Conservation (phyloP, 306 rosid species). For the Begonia peltatifolia region DNA sequence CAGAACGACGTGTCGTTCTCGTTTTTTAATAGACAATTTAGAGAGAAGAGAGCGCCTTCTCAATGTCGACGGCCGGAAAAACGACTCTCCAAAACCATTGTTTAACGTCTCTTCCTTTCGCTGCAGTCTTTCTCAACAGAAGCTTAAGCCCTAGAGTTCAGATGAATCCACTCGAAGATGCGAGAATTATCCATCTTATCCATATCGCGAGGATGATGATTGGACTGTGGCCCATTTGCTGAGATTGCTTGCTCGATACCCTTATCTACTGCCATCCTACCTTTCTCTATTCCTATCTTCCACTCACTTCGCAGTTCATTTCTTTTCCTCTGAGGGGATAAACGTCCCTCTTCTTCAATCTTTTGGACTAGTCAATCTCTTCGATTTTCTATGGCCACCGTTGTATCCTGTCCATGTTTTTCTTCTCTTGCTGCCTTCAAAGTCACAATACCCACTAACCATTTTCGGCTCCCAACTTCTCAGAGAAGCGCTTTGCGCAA, state of each 20-base stretch:
- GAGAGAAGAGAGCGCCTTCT: not conserved
- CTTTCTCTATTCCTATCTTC: not conserved
- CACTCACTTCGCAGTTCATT: not conserved
- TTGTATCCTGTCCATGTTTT: constrained; percentile 39
- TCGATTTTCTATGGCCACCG: constrained; percentile 43
- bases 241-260: not conserved
- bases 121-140: not conserved
- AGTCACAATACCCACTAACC: constrained; percentile 23
- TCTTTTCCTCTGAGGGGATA: not conserved
- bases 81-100: no score
- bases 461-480: constrained; percentile 22
- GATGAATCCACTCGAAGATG: no score
- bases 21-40: no score
- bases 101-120: no score
- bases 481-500: constrained; percentile 14
- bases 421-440: constrained; percentile 25
- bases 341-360: constrained; percentile 11
- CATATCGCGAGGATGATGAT: not conserved
- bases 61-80: no score
- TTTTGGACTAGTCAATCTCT: constrained; percentile 6
- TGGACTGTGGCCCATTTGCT: no score
- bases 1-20: not conserved
- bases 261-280: not conserved
- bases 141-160: not conserved
- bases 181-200: not conserved